Percentiles rank a stretch among this genome's conserved stretches.
Evolutionary conservation across 768 basidiomycete species (phyloP).

Genomic region (Suillus plorans): DNA sequence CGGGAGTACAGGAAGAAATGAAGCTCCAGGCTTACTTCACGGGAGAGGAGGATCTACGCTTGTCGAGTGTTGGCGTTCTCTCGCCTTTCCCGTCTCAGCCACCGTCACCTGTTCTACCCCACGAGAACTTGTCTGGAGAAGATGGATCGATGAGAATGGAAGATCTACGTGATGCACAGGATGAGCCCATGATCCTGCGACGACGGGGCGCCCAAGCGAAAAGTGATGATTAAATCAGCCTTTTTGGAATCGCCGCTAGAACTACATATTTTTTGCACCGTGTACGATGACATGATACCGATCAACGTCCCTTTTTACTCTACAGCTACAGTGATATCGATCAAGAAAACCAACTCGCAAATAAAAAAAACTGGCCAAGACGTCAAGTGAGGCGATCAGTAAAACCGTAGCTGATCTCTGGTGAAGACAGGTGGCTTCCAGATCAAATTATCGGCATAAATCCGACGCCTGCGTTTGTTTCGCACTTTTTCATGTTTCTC

Average conservation of each 20-base stretch:
- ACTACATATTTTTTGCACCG: constrained; percentile 12
- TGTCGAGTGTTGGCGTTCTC: constrained; percentile 72
- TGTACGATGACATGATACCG: constrained; percentile 13
- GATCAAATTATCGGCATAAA: constrained; percentile 74
- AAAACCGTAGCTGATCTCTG: constrained; percentile 82
- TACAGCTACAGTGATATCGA: constrained; percentile 22
- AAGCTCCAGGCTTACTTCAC: constrained; percentile 50
- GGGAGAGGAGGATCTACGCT: constrained; percentile 47
- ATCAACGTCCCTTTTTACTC: constrained; percentile 12
- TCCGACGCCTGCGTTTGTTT: constrained; percentile 74
- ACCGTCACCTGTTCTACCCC: constrained; percentile 58
- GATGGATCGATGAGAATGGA: constrained; percentile 14
- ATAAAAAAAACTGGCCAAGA: background rate
- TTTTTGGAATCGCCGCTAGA: constrained; percentile 4
- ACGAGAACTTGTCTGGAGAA: constrained; percentile 28
- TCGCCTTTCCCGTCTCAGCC: constrained; percentile 70
- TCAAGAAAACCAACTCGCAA: constrained; percentile 2
- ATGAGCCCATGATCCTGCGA: constrained; percentile 18
- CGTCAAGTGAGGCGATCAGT: constrained; percentile 16
- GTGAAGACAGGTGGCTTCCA: constrained; percentile 98
- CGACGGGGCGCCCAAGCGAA: constrained; percentile 17
- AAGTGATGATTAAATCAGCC: constrained; percentile 9
- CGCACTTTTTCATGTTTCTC: constrained; percentile 87
- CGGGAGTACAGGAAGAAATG: constrained; percentile 4
- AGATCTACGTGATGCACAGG: constrained; percentile 9